Evolutionary conservation across 129 eudicot genomes (phyloP).

Genomic region (Erigeron canadensis): DNA sequence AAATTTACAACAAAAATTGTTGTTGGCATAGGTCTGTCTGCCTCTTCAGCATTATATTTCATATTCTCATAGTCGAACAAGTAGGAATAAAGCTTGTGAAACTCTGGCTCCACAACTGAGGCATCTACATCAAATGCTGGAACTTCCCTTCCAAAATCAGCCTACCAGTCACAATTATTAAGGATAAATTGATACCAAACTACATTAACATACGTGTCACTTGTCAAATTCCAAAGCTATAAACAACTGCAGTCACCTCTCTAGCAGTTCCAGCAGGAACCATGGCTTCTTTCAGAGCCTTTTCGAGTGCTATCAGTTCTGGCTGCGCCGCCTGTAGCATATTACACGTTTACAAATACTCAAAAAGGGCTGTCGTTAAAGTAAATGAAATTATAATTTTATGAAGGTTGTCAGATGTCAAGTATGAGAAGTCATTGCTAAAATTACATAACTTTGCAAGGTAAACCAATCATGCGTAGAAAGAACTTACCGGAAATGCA

Average conservation of each 20-base stretch:
- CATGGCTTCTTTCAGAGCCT: conserved; percentile 70
- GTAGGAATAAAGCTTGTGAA: conserved; percentile 79
- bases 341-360: conserved; percentile 17
- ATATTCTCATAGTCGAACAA: conserved; percentile 69
- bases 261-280: conserved; percentile 79
- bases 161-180: conserved; percentile 38
- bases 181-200: conserved; percentile 17
- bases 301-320: conserved; percentile 83
- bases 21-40: conserved; percentile 79
- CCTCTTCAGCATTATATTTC: conserved; percentile 57
- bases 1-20: conserved; percentile 91
- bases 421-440: not conserved
- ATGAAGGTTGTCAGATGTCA: not conserved
- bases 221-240: not conserved
- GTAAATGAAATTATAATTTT: not conserved
- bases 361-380: not conserved
- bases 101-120: conserved; percentile 80
- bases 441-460: not conserved
- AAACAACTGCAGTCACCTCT: conserved; percentile 58
- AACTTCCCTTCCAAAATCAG: conserved; percentile 94
- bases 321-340: conserved; percentile 75
- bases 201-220: conserved; percentile 1
- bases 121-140: conserved; percentile 94
- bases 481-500: conserved; percentile 72
- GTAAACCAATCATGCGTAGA: conserved; percentile 14